Base-by-base conservation (phyloP, 306 rosid genomes). In the Quercus engelmannii region DNA sequence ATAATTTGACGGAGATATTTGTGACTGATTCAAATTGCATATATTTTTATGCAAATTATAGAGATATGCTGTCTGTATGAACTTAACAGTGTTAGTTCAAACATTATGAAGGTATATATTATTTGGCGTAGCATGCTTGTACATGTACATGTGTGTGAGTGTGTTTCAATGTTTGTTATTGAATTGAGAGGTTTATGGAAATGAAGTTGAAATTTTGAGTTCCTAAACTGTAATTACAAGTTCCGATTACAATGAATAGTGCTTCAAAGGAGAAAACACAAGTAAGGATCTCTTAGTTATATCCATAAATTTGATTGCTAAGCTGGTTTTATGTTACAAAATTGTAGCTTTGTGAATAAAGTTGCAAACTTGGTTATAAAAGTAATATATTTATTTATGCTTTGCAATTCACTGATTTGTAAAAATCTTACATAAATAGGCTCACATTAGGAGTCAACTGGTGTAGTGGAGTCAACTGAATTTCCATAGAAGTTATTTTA, bases 211-310 rank as follows among this genome's bases (percentile, higher is more conserved):
- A 68, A 55, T 46, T 61, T 59, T 72, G 7, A 79, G 49, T 52
- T 28, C 57, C 9, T 55, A 68, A 3, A 19, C 38, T 35, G 33
- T 59, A 76, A 71, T 64, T 87, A 18, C 84, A 94, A 97, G 98
- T 92, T 83, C 86, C 89, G 75, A 91, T 94, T 43, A 93, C 96
- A 1, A 86, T 87, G 2, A 87, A 86, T 78, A 81, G 83, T 59
- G 97, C 96, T 82, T 94, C 88, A 18, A 92, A 80, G 81, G 91
- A 89, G 88, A 94, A 83, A 82, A 89, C 97, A 14, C 97, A 94
- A 89, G 98, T 87, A 79, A 73, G 70, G 9, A 70, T 80, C 11
- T 61, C 26, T 17, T 30, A 4, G 43, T 62, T 49, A 52, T 26
- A 5, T 55, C 46, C 55, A 31, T 30, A 17, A 10, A 25, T 64